A percentile compares a stretch with the other conserved stretches of the same genome.
These are phyloP conservation scores for Phytophthora hibernalis DNA, from an alignment of 352 stramenopile genomes.

Conservation along the genomic window DNA sequence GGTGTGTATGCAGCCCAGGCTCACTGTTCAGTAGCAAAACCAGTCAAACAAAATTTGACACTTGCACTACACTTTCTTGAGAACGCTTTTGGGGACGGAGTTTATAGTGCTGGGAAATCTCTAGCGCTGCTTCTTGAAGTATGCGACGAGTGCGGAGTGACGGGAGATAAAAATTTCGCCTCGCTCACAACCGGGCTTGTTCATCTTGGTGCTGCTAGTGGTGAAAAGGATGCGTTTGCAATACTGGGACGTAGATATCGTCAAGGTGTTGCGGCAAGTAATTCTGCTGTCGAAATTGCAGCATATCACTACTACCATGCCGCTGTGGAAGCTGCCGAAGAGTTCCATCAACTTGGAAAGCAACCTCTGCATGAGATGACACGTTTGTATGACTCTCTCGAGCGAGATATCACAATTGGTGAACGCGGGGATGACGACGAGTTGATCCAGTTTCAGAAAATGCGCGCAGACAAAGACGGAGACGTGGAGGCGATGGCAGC, in stretches of 20 bases:
- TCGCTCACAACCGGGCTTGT: conserved; percentile 49
- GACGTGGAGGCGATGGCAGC: conserved; percentile 80
- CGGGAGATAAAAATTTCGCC: background rate
- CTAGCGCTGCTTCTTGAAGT: conserved; percentile 34
- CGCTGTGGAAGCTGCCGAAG: conserved; percentile 45
- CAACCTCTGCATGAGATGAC: conserved; percentile 85
- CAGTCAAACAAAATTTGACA: conserved; percentile 32
- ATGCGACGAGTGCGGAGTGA: background rate
- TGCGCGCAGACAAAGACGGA: conserved; percentile 76
- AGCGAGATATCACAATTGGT: conserved; percentile 50
- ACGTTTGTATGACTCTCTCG: conserved; percentile 68
- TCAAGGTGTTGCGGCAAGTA: background rate
- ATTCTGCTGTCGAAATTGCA: conserved; percentile 38
- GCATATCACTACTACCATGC: conserved; percentile 73
- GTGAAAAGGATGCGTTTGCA: conserved; percentile 55
- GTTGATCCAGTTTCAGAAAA: conserved; percentile 86
- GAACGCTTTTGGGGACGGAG: conserved; percentile 25
- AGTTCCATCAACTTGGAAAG: conserved; percentile 75
- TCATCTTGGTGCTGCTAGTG: conserved; percentile 54
- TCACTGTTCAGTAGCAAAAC: conserved; percentile 15
- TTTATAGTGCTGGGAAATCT: conserved; percentile 34
- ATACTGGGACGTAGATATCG: conserved; percentile 63
- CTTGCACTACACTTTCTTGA: conserved; percentile 27
- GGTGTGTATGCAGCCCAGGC: conserved; percentile 28
- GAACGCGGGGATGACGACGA: conserved; percentile 83